Conservation (phyloP, 2,329 filamentous ascomycete genomes). For the Rhynchosporium graminicola region DNA sequence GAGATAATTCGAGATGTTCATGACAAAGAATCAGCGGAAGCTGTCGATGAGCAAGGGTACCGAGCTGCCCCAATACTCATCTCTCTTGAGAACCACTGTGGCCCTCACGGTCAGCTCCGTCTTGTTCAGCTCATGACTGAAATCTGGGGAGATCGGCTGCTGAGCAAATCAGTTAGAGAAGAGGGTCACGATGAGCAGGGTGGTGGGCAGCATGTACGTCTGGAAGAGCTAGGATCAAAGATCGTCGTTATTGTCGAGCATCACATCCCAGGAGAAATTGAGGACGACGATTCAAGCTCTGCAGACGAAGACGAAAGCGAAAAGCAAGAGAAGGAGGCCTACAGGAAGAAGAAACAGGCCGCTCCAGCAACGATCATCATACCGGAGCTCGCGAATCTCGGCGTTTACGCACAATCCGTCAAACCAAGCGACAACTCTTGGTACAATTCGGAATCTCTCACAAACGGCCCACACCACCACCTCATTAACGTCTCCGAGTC, state of each 20-base stretch:
- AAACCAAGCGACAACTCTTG: conserved; percentile 67
- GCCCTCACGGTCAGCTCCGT: conserved; percentile 57
- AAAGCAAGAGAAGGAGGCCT: conserved; percentile 51
- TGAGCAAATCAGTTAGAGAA: conserved; percentile 57
- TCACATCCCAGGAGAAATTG: conserved; percentile 56
- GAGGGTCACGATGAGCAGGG: conserved; percentile 58
- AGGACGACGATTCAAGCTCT: conserved; percentile 43
- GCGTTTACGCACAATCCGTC: conserved; percentile 70
- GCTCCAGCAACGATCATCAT: conserved; percentile 54
- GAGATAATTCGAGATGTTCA: conserved; percentile 64
- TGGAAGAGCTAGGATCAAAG: conserved; percentile 61
- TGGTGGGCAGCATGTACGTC: conserved; percentile 53
- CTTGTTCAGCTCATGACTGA: conserved; percentile 67
- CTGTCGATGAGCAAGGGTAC: conserved; percentile 44
- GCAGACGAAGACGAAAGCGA: conserved; percentile 49
- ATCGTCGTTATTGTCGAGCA: conserved; percentile 70
- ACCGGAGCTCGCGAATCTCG: conserved; percentile 64
- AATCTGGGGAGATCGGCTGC: conserved; percentile 59
- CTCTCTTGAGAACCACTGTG: conserved; percentile 69
- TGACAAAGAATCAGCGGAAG: conserved; percentile 56
- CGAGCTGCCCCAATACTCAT: conserved; percentile 60
- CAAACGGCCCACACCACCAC: conserved; percentile 59
- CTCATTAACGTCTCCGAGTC: conserved; percentile 70
- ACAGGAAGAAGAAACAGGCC: conserved; percentile 55
- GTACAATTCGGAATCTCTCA: conserved; percentile 53